Evolutionary conservation across 129 eudicot species (phyloP), one percentile per base, ranked within the genome.

Genomic region (Pittosporum tobira): DNA sequence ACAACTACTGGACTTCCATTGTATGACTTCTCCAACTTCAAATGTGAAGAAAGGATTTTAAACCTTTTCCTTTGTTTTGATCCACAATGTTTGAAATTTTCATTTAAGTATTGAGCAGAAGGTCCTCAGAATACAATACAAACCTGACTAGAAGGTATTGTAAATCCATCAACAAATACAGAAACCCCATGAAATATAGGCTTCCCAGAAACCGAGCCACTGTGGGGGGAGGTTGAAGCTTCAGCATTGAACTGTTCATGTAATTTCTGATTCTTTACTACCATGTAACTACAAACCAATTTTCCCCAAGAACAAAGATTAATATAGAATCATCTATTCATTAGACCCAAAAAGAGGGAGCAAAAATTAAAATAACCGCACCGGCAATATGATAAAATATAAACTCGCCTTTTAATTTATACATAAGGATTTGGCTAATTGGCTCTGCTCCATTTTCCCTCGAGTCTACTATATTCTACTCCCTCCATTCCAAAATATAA

Each of bases 101-200:
- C 7, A 4, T 9, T 1, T 0, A 18, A 16, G 16, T 9, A 54
- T 42, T 7, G 15, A 30, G 15, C 22, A 58, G 11, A 26, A 66
- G 55, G 51, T 20, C 48, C 40, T 5, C 16, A 51, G 64, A 65
- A 50, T n/a, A 7, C 25, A 25, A 51, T 60, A 45, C 60, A 53
- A 82, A 90, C 98, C 95, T 90, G 98, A 68, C 84, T 90, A 29
- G 98, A 85, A 57, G 98, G 98, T 38, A 78, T 70, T 1, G 98
- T 85, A 64, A 80, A 86, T 69, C 98, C 98, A 69, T 90, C 95
- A 63, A 90, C 95, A 74, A 85, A 90, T 21, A 90, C 86, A 56
- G 98, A 80, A 49, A 90, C 98, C 64, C 94, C 95, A 21, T 72
- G 30, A 86, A 90, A 90, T 53, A 85, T 67, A 68, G 91, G 80